phyloP scores from a whole-genome alignment of 768 basidiomycete genomes.

The Trametes meyenii region DNA sequence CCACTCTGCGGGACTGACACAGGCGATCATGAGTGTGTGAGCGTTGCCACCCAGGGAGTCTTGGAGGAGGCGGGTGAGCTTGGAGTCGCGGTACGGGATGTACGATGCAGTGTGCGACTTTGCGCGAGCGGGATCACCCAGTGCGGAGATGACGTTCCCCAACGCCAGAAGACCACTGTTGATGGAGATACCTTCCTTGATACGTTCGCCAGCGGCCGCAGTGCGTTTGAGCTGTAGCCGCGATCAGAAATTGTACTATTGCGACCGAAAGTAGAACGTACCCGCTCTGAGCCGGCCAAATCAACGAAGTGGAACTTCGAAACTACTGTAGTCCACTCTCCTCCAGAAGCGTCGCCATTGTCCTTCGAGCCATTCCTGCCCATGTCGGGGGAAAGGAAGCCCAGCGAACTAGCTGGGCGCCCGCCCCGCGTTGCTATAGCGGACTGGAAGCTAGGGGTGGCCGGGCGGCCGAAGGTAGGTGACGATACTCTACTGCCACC shows the following conservation, averaged over 20 bases:
- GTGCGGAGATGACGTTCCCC: constrained; percentile 97
- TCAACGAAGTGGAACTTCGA: constrained; percentile 99
- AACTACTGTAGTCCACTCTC: constrained; percentile 87
- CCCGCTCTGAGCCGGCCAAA: constrained; percentile 93
- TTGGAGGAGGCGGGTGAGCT: constrained; percentile 93
- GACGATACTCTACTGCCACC: constrained; percentile 63
- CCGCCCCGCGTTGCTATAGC: constrained; percentile 70
- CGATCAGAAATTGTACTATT: constrained; percentile 22
- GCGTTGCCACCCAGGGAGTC: constrained; percentile 98
- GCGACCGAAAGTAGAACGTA: constrained; percentile 41
- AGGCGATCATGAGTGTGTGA: constrained; percentile 98
- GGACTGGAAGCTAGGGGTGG: constrained; percentile 76
- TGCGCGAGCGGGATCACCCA: constrained; percentile 89
- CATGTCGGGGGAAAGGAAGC: constrained; percentile 60
- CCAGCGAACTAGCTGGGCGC: constrained; percentile 82
- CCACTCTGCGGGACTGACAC: constrained; percentile 94
- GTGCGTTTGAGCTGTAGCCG: constrained; percentile 84
- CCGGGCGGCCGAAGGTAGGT: constrained; percentile 76
- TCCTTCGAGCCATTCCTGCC: constrained; percentile 28
- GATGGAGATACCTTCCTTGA: constrained; percentile 99
- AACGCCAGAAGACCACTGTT: constrained; percentile 95
- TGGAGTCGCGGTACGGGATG: constrained; percentile 97
- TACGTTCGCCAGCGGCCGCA: constrained; percentile 92
- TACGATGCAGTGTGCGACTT: constrained; percentile 85
- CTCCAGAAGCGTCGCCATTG: constrained; percentile 52